These are phyloP conservation scores for Kickxella alabastrina DNA, from an alignment of 192 early-diverging fungal species.

Conservation along the genomic window DNA sequence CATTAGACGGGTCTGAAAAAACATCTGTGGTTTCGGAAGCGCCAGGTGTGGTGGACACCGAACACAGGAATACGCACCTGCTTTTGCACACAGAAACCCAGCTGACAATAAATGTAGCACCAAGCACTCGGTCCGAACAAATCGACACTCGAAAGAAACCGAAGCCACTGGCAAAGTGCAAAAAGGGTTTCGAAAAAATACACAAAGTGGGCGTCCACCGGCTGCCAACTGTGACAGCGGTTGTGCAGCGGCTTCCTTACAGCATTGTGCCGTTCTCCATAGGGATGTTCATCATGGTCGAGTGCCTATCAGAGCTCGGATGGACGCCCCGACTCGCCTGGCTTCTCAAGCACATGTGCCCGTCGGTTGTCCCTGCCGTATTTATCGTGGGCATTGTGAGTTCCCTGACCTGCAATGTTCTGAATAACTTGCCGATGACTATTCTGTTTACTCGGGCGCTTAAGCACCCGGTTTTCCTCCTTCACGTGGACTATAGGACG, in stretches of 20 bases:
- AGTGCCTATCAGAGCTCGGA: constrained; percentile 60
- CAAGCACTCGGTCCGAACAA: too few species aligned
- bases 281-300: constrained; percentile 85
- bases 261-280: constrained; percentile 72
- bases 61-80: neutral
- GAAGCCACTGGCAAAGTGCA: too few species aligned
- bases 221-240: constrained; percentile 54
- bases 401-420: constrained; percentile 63
- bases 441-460: constrained; percentile 75
- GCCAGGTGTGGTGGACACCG: neutral
- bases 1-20: neutral
- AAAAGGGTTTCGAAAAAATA: too few species aligned
- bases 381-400: constrained; percentile 62
- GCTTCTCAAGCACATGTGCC: constrained; percentile 52
- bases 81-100: neutral
- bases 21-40: neutral
- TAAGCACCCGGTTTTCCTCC: constrained; percentile 60
- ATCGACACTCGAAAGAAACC: too few species aligned
- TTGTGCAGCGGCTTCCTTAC: constrained; percentile 68
- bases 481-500: constrained; percentile 18
- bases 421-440: constrained; percentile 87
- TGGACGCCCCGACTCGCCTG: constrained; percentile 69
- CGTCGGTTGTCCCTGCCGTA: constrained; percentile 55
- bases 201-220: too few species aligned
- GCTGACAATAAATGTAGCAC: neutral